These are phyloP conservation scores for Trichosporon asahii DNA, from an alignment of 1,284 basidiomycete genomes.

Conservation along the genomic window DNA sequence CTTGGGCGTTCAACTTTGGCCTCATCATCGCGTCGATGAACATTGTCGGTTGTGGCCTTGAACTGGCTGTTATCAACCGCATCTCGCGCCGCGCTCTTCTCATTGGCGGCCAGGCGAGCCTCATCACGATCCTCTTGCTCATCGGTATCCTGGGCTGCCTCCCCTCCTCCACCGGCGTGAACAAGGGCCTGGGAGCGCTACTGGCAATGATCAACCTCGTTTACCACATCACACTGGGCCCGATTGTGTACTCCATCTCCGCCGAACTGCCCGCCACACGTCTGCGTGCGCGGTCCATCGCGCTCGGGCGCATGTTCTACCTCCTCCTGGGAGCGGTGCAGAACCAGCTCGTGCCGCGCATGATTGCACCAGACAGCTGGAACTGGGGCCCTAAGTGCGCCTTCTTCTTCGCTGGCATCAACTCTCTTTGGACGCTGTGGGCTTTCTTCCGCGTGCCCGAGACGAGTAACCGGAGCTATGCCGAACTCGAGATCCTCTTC, in stretches of 20 bases:
- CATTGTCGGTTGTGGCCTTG: constrained; percentile 37
- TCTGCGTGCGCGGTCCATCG: constrained; percentile 52
- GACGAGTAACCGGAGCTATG: constrained; percentile 29
- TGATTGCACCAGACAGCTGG: constrained; percentile 37
- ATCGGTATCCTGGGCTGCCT: constrained; percentile 12
- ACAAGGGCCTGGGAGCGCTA: constrained; percentile 12
- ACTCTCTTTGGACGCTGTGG: constrained; percentile 9
- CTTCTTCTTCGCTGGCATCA: constrained; percentile 20
- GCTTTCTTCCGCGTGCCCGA: constrained; percentile 28
- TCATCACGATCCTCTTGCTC: neutral
- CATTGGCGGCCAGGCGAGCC: neutral
- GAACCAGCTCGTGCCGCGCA: constrained; percentile 45
- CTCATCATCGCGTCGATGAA: constrained; percentile 37
- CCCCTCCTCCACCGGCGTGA: neutral
- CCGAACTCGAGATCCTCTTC: constrained; percentile 45
- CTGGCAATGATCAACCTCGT: constrained; percentile 33
- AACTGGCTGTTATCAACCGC: constrained; percentile 35
- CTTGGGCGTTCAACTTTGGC: constrained; percentile 23
- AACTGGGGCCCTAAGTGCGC: constrained; percentile 16
- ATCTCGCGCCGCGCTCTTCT: constrained; percentile 52
- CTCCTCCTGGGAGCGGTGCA: constrained; percentile 46
- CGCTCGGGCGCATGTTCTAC: constrained; percentile 52
- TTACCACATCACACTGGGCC: constrained; percentile 34
- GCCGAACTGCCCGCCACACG: constrained; percentile 20
- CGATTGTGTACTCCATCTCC: constrained; percentile 23